Conservation (phyloP, 306 rosid species). For the Dryas drummondii region DNA sequence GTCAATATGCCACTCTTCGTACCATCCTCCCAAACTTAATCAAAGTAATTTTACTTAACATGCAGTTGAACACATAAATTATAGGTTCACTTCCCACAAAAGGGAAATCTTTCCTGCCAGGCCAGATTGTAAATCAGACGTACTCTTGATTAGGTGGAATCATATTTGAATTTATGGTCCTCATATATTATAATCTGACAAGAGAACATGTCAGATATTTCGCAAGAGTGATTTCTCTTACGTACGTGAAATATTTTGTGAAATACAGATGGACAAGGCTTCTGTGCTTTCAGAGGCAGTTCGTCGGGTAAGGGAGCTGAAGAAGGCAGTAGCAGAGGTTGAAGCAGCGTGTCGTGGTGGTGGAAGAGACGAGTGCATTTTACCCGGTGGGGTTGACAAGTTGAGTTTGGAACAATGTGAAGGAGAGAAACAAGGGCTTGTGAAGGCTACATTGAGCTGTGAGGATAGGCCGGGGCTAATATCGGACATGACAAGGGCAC, state of each 20-base stretch:
- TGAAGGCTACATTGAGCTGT: conserved; percentile 59
- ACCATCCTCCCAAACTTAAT: conserved; percentile 46
- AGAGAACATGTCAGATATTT: background rate
- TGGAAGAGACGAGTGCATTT: conserved; percentile 27
- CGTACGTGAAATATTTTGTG: background rate
- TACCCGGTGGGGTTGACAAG: conserved; percentile 49
- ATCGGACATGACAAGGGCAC: conserved; percentile 42
- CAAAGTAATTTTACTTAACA: conserved; percentile 45
- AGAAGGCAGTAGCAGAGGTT: conserved; percentile 40
- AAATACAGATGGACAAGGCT: conserved; percentile 67
- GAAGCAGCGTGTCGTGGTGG: conserved; percentile 29
- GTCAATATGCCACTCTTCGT: conserved; percentile 62
- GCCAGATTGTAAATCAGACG: too few species aligned
- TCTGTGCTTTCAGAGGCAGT: conserved; percentile 57
- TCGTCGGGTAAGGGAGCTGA: conserved; percentile 49
- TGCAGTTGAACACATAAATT: background rate
- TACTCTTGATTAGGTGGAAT: background rate
- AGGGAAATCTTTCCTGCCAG: background rate
- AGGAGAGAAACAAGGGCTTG: conserved; percentile 31
- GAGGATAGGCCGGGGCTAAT: conserved; percentile 58
- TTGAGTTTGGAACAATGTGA: conserved; percentile 40
- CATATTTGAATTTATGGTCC: background rate
- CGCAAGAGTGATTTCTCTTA: background rate
- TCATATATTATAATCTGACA: background rate
- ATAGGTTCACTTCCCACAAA: background rate